Conservation (phyloP, 352 stramenopile genomes). For the Phytophthora ramorum region DNA sequence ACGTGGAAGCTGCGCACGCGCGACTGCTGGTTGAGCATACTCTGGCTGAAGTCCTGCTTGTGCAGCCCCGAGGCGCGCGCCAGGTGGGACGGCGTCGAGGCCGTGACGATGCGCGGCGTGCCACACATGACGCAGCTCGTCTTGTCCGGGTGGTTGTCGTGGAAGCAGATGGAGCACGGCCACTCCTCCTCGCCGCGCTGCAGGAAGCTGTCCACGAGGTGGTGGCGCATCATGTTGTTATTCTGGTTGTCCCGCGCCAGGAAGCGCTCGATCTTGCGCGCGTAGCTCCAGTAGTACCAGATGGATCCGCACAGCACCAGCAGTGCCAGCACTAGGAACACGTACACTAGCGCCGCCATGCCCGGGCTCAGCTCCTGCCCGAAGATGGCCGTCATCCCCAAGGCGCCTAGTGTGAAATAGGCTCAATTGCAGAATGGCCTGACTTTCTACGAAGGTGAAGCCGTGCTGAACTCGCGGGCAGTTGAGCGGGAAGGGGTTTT, state of each 20-base stretch:
- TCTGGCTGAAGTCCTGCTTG: constrained; percentile 73
- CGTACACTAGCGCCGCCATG: constrained; percentile 77
- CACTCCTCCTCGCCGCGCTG: constrained; percentile 83
- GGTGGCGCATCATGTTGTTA: constrained; percentile 91
- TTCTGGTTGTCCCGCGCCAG: constrained; percentile 83
- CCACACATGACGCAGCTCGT: constrained; percentile 86
- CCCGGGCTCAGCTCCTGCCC: constrained; percentile 74
- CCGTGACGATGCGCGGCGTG: constrained; percentile 71
- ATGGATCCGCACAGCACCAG: constrained; percentile 75
- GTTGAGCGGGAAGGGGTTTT: constrained; percentile 12
- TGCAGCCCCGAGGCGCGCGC: constrained; percentile 75
- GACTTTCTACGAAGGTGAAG: neutral
- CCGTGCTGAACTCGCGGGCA: neutral
- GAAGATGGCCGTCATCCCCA: constrained; percentile 80
- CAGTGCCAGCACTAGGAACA: constrained; percentile 77
- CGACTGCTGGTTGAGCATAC: constrained; percentile 83
- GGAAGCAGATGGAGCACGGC: constrained; percentile 90
- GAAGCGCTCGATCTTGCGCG: constrained; percentile 88
- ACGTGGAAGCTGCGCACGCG: constrained; percentile 87
- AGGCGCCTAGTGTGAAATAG: neutral
- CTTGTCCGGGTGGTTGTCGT: constrained; percentile 88
- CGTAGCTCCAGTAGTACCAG: constrained; percentile 91
- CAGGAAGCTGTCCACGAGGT: constrained; percentile 86
- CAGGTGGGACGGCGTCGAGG: constrained; percentile 59
- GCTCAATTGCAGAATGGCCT: neutral